These are phyloP conservation scores for Mycena albidolilacea DNA, from an alignment of 768 basidiomycete species.

Conservation along the genomic window DNA sequence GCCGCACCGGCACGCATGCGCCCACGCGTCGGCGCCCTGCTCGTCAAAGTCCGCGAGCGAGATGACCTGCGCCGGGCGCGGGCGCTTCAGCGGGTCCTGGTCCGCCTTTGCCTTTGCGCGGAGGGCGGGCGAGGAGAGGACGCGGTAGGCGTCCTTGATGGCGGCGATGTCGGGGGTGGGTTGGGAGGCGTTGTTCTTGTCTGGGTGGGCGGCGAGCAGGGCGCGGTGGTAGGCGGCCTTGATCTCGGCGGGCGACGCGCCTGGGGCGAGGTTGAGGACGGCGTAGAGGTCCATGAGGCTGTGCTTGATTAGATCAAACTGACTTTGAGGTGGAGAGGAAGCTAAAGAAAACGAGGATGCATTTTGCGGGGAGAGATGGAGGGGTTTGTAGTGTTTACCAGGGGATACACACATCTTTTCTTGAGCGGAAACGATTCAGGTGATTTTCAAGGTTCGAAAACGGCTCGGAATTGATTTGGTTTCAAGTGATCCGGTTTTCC, in stretches of 20 bases:
- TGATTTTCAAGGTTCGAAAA: too few relatives aligned
- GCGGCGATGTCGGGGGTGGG: constrained; percentile 61
- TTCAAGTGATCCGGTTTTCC: too few relatives aligned
- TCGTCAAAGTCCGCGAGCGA: constrained; percentile 83
- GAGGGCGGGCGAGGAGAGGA: constrained; percentile 65
- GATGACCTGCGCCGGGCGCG: constrained; percentile 83
- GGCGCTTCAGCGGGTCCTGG: constrained; percentile 47
- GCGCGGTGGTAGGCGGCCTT: constrained; percentile 72
- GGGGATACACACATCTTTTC: too few relatives aligned
- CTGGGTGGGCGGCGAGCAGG: constrained; percentile 77
- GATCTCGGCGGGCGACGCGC: constrained; percentile 69
- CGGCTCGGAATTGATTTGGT: too few relatives aligned
- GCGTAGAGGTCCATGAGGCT: constrained; percentile 66
- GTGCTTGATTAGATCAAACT: too few relatives aligned
- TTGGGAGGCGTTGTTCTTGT: constrained; percentile 54
- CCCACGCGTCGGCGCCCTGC: constrained; percentile 58
- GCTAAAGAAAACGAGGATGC: too few relatives aligned
- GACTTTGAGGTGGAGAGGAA: too few relatives aligned
- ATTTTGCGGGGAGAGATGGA: too few relatives aligned
- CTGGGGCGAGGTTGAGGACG: constrained; percentile 65
- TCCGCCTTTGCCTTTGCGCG: constrained; percentile 67
- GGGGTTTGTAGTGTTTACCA: too few relatives aligned
- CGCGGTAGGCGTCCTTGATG: constrained; percentile 78
- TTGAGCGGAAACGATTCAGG: too few relatives aligned
- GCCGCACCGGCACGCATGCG: constrained; percentile 83